A percentile compares a stretch with the other conserved stretches of the same genome.
phyloP scores from a whole-genome alignment of 2,329 filamentous ascomycete species.

The Nigrospora sphaerica region DNA sequence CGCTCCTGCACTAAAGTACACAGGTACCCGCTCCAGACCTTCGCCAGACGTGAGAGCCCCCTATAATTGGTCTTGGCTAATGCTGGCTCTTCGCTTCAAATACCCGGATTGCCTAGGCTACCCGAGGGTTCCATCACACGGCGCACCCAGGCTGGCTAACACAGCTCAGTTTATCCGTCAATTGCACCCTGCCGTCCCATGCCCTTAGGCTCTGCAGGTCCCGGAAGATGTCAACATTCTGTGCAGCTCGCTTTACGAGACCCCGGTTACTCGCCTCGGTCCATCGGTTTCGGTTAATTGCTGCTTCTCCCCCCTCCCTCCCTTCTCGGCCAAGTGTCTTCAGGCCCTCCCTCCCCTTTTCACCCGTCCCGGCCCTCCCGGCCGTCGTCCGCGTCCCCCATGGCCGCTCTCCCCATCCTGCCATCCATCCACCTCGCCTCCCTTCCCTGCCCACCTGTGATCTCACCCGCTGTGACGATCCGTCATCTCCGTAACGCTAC shows the following conservation, averaged over 20 bases:
- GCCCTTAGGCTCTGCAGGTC: too few species aligned
- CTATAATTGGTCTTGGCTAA: too few species aligned
- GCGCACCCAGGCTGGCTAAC: background rate
- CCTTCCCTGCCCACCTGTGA: too few species aligned
- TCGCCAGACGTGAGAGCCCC: too few species aligned
- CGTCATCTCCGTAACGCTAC: background rate
- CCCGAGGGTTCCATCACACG: conserved; percentile 8
- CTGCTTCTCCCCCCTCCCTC: background rate
- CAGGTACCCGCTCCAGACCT: too few species aligned
- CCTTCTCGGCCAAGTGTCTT: background rate
- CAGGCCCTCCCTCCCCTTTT: too few species aligned
- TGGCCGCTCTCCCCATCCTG: background rate
- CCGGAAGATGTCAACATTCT: too few species aligned
- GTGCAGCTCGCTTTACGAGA: too few species aligned
- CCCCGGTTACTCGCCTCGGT: too few species aligned
- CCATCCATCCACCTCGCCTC: background rate
- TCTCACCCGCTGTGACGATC: background rate
- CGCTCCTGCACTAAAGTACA: too few species aligned
- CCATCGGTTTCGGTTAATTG: conserved; percentile 3
- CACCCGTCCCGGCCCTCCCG: background rate
- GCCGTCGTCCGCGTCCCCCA: background rate
- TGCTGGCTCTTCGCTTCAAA: conserved; percentile 9
- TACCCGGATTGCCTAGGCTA: conserved; percentile 13
- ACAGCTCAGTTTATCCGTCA: conserved; percentile 17
- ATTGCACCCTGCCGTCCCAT: conserved; percentile 9